phyloP scores from a whole-genome alignment of 129 eudicot genomes.

The Centrapalus pauciflorus region DNA sequence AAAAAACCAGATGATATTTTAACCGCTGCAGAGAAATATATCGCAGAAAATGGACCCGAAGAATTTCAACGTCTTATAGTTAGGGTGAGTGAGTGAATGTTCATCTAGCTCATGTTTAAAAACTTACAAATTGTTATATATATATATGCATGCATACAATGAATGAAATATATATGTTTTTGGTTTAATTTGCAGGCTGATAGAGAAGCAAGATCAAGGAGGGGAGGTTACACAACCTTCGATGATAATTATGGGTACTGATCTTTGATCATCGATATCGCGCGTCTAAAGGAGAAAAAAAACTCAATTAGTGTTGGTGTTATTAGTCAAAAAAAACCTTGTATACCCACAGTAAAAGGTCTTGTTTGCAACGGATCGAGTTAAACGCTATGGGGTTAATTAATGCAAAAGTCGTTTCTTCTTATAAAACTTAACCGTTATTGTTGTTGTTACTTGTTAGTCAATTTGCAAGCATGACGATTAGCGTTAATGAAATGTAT shows the following conservation, averaged over 20 bases:
- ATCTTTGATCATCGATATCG: not conserved
- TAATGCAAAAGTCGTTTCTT: not conserved
- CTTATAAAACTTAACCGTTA: not conserved
- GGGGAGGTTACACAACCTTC: constrained; percentile 52
- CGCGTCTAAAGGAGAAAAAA: too few relatives aligned
- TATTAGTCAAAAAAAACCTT: not conserved
- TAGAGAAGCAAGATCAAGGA: constrained; percentile 74
- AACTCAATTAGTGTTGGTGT: not conserved
- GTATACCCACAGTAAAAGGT: not conserved
- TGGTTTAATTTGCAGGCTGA: constrained; percentile 54
- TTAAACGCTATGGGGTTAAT: not conserved
- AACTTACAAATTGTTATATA: too few relatives aligned
- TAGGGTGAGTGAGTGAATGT: constrained; percentile 72
- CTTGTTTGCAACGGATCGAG: not conserved
- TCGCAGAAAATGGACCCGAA: constrained; percentile 74
- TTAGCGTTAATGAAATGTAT: too few relatives aligned
- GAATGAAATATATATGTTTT: too few relatives aligned
- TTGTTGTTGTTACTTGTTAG: too few relatives aligned
- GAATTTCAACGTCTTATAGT: constrained; percentile 73
- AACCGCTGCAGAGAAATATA: constrained; percentile 80
- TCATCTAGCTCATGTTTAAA: too few relatives aligned
- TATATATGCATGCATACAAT: too few relatives aligned
- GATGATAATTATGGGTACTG: constrained; percentile 65
- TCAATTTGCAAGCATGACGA: too few relatives aligned
- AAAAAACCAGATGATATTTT: constrained; percentile 63